Evolutionary conservation across 2,329 filamentous ascomycete genomes (phyloP), one percentile per base, ranked within the genome.

Genomic region (Tolypocladium tropicale): DNA sequence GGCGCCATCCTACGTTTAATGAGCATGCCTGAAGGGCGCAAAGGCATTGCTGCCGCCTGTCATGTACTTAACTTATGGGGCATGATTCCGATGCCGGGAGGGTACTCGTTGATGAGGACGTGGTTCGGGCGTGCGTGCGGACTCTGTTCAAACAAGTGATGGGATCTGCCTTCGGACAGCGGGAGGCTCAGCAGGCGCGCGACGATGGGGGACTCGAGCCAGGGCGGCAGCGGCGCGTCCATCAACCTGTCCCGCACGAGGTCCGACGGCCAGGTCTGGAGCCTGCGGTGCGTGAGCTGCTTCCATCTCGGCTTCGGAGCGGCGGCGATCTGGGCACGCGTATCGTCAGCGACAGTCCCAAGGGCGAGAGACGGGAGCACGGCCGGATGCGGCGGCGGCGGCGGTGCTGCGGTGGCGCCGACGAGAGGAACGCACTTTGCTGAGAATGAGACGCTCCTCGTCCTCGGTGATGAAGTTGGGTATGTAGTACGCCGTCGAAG

Each of bases 91-190:
- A 96, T 83, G 2, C 89, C 90, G 0, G 89, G 84, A 1, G 79
- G 78, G 70, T 97, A 99, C 70, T 96, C 92, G 67, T 99, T 99
- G 63, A 97, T 84, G 39, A 97, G 78, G 50, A 95, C 90, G 72
- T 97, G 94, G 64, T 97, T 99, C 3, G 93, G 90, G 4, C 76
- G 78, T 21, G 75, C 64, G 66, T 97, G 92, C 6, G 89, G 89
- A 53, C 91, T 89, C 23, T 76, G 68, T 21, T 71, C 68, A 63
- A 86, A 86, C 7, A 86, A 69, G 62, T 81, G 72, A 43, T 55
- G 55, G 55, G 59, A 21, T 33, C 57, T 52, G 23, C 57, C 56
- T 16, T 59, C 55, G 54, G 70, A 72, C 11, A 76, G 57, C 25
- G 75, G 75, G 36, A 82, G 71, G n/a, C 79, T 78, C 25, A 75